Conservation (phyloP, 179 eudicot species). For the Beta macrorhiza region DNA sequence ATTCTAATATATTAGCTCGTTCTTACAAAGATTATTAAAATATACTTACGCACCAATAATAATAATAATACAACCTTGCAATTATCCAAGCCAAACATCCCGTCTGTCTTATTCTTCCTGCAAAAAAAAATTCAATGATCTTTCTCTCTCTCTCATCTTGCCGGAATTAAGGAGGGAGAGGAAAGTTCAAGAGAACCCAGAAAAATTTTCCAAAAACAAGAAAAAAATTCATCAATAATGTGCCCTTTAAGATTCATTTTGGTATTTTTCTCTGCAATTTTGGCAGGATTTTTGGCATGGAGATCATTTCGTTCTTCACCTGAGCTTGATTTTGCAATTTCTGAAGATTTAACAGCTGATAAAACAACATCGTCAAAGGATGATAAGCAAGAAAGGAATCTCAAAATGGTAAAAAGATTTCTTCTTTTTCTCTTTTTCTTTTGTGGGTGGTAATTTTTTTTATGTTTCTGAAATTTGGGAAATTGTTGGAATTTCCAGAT, state of each 20-base stretch:
- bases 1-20: neutral
- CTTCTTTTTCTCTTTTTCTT: neutral
- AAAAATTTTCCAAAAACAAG: neutral
- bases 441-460: neutral
- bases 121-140: constrained; percentile 19
- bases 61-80: constrained; percentile 20
- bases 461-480: constrained; percentile 4
- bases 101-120: constrained; percentile 13
- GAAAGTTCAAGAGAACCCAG: neutral
- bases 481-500: constrained; percentile 33
- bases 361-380: constrained; percentile 27
- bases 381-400: constrained; percentile 31
- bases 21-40: neutral
- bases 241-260: constrained; percentile 76
- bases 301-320: constrained; percentile 43
- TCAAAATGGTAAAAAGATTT: constrained; percentile 39
- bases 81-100: neutral
- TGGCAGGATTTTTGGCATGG: constrained; percentile 79
- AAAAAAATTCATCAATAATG: constrained; percentile 34
- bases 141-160: constrained; percentile 9
- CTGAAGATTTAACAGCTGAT: constrained; percentile 30
- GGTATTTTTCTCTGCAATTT: constrained; percentile 70
- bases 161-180: neutral
- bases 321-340: constrained; percentile 20
- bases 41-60: neutral